These are phyloP conservation scores for Apiospora arundinis DNA, from an alignment of 2,329 filamentous ascomycete genomes.

Conservation along the genomic window DNA sequence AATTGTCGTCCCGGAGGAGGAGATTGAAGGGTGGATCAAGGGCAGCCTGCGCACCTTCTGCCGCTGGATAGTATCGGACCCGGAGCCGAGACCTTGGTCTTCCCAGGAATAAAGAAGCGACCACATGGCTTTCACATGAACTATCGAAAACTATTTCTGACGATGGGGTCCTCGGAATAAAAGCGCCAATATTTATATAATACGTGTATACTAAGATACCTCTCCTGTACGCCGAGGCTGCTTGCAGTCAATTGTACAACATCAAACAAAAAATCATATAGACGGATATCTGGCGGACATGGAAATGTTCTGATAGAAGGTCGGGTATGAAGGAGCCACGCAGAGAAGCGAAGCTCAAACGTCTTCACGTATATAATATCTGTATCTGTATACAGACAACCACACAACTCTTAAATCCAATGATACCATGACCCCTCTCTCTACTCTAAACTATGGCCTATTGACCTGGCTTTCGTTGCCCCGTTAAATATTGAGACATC, in stretches of 20 bases:
- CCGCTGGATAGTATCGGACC: slow-evolving; percentile 54
- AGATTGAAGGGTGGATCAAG: slow-evolving; percentile 74
- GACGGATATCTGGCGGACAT: not conserved
- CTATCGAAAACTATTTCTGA: too few species aligned
- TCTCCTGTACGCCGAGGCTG: slow-evolving; percentile 7
- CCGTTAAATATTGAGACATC: too few species aligned
- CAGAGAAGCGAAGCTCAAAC: not conserved
- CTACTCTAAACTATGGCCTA: slow-evolving; percentile 19
- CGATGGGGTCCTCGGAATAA: not conserved
- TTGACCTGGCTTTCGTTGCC: not conserved
- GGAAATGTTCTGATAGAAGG: slow-evolving; percentile 6
- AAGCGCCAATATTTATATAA: slow-evolving; percentile 1
- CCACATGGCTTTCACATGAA: not conserved
- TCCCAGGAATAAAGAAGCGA: slow-evolving; percentile 24
- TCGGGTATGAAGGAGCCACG: not conserved
- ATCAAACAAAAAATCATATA: not conserved
- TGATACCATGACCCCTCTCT: not conserved
- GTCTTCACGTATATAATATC: not conserved
- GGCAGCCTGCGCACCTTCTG: slow-evolving; percentile 60
- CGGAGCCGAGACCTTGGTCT: slow-evolving; percentile 44
- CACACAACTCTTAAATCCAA: slow-evolving; percentile 1
- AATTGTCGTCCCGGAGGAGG: slow-evolving; percentile 69
- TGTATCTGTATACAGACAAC: not conserved
- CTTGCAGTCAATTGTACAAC: slow-evolving; percentile 12
- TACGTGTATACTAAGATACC: slow-evolving; percentile 13